These are phyloP conservation scores for Yamadazyma buinensis DNA, from an alignment of 1,139 yeast genomes.

Conservation along the genomic window DNA sequence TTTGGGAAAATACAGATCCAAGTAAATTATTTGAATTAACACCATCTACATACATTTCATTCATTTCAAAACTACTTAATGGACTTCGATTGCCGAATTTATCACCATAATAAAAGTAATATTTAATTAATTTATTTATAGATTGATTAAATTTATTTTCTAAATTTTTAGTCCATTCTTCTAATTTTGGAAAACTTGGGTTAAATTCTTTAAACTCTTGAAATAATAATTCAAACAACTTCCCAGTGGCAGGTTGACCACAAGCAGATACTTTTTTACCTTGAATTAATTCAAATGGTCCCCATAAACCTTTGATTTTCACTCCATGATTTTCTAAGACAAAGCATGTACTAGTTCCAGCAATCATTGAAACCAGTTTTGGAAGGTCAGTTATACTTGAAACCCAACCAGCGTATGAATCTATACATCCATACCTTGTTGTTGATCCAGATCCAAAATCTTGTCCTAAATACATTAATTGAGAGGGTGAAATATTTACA, in stretches of 20 bases:
- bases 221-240: conserved; percentile 44
- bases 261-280: conserved; percentile 39
- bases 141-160: conserved; percentile 15
- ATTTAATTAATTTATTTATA: conserved; percentile 29
- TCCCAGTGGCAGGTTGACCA: conserved; percentile 59
- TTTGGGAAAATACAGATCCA: conserved; percentile 8
- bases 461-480: conserved; percentile 17
- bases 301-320: conserved; percentile 50
- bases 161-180: conserved; percentile 22
- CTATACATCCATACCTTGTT: conserved; percentile 45
- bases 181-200: conserved; percentile 29
- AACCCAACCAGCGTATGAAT: conserved; percentile 57
- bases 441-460: conserved; percentile 5
- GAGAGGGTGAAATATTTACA: background rate
- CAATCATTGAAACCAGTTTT: conserved; percentile 43
- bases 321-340: conserved; percentile 24
- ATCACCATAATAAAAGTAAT: conserved; percentile 50
- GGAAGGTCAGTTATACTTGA: conserved; percentile 21
- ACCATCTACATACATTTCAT: conserved; percentile 48
- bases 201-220: conserved; percentile 20
- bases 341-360: conserved; percentile 61
- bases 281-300: conserved; percentile 41
- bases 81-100: conserved; percentile 57
- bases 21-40: conserved; percentile 19
- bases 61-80: conserved; percentile 44